phyloP scores from a whole-genome alignment of 768 basidiomycete genomes.

The Tricholoma furcatifolium region DNA sequence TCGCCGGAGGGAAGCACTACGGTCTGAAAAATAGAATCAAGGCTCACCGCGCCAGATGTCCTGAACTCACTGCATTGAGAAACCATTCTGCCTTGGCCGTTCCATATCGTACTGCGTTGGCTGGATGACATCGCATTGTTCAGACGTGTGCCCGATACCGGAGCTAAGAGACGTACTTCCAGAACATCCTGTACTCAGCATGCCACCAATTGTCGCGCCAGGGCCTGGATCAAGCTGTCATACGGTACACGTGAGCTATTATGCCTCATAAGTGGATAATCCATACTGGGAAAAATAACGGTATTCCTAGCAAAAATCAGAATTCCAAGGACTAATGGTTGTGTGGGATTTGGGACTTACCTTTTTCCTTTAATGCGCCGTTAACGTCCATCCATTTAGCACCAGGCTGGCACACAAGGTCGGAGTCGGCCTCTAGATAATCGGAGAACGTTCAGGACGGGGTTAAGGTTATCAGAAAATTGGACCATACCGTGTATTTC shows the following conservation, averaged over 20 bases:
- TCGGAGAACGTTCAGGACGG: not conserved
- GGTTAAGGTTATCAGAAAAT: not conserved
- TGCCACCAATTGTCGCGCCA: slow-evolving; percentile 81
- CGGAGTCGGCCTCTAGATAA: slow-evolving; percentile 60
- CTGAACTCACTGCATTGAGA: slow-evolving; percentile 63
- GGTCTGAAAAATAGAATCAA: slow-evolving; percentile 46
- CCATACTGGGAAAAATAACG: slow-evolving; percentile 78
- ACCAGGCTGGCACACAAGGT: slow-evolving; percentile 75
- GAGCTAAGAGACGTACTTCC: slow-evolving; percentile 51
- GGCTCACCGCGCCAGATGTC: not conserved
- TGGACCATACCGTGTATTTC: slow-evolving; percentile 61
- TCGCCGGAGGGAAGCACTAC: slow-evolving; percentile 87
- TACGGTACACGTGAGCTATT: not conserved
- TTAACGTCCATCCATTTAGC: slow-evolving; percentile 73
- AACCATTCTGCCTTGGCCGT: slow-evolving; percentile 93
- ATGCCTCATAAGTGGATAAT: not conserved
- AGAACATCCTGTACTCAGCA: slow-evolving; percentile 84
- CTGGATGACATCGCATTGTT: slow-evolving; percentile 26
- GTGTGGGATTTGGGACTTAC: slow-evolving; percentile 32
- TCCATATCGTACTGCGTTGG: slow-evolving; percentile 83
- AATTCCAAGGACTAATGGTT: too few species aligned
- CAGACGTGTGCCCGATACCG: not conserved
- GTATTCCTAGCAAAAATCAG: slow-evolving; percentile 47
- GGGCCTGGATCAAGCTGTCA: slow-evolving; percentile 72
- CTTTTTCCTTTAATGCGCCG: slow-evolving; percentile 60